A percentile compares a stretch with the other conserved stretches of the same genome.
These are phyloP conservation scores for Fusarium sambucinum DNA, from an alignment of 2,329 filamentous ascomycete genomes.

Conservation along the genomic window DNA sequence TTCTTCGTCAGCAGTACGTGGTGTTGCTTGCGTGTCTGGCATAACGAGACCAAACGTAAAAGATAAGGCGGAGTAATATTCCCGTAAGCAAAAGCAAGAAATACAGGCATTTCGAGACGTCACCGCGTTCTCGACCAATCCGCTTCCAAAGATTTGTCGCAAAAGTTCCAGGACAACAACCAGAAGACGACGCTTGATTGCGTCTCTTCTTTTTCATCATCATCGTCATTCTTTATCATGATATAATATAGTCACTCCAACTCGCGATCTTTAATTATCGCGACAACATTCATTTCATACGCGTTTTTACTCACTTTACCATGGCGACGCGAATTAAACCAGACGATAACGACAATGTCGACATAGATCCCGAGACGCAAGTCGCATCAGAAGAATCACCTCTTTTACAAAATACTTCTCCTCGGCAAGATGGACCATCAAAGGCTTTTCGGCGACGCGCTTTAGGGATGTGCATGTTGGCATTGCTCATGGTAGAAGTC, in stretches of 20 bases:
- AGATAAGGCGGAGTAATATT: conserved; percentile 25
- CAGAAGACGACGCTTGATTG: conserved; percentile 18
- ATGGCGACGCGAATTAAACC: conserved; percentile 14
- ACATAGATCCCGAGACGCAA: conserved; percentile 1
- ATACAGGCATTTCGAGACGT: conserved; percentile 14
- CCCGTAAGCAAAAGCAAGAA: conserved; percentile 2
- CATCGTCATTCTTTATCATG: conserved; percentile 19
- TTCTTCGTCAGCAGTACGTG: conserved; percentile 31
- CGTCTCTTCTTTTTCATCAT: neutral
- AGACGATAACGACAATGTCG: neutral
- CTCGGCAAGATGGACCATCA: conserved; percentile 38
- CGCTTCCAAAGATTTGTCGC: conserved; percentile 1
- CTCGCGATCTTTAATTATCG: neutral
- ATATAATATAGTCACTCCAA: neutral
- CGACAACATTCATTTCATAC: neutral
- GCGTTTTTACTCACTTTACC: neutral
- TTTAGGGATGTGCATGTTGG: conserved; percentile 52
- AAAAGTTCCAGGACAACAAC: conserved; percentile 35
- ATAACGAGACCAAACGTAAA: neutral
- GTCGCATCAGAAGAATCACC: conserved; percentile 36
- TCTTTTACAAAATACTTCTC: conserved; percentile 40
- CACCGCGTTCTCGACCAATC: conserved; percentile 23
- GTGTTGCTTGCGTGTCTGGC: conserved; percentile 23
- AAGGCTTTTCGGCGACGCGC: conserved; percentile 49
- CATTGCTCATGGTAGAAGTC: conserved; percentile 59